Percentiles rank a stretch among this genome's conserved stretches.
Conservation (phyloP, 768 basidiomycete genomes). For the Hortiboletus flavorubellus region DNA sequence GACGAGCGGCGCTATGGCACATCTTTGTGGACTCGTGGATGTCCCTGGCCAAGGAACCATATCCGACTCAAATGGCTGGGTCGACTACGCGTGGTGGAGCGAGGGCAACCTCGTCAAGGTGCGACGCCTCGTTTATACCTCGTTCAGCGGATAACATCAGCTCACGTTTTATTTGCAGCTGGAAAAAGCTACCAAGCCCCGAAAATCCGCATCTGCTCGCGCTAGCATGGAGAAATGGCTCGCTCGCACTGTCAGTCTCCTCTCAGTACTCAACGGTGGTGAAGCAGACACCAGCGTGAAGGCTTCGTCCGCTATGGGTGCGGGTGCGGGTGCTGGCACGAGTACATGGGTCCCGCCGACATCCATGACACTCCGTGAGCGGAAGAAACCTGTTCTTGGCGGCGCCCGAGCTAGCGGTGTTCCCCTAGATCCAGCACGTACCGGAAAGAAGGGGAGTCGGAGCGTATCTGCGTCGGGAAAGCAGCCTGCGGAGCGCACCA, state of each 20-base stretch:
- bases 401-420: neutral
- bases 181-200: slow-evolving; percentile 62
- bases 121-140: neutral
- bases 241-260: slow-evolving; percentile 41
- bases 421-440: neutral
- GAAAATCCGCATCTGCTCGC: slow-evolving; percentile 39
- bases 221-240: slow-evolving; percentile 52
- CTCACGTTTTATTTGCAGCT: slow-evolving; percentile 39
- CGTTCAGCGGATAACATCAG: neutral
- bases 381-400: slow-evolving; percentile 30
- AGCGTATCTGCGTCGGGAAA: slow-evolving; percentile 5
- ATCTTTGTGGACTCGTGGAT: slow-evolving; percentile 62
- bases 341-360: slow-evolving; percentile 30
- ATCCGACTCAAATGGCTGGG: slow-evolving; percentile 9
- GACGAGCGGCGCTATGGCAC: slow-evolving; percentile 78
- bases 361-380: slow-evolving; percentile 49
- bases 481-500: neutral
- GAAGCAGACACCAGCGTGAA: neutral
- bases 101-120: slow-evolving; percentile 59
- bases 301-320: slow-evolving; percentile 1
- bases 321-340: neutral
- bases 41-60: neutral
- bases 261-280: slow-evolving; percentile 5
- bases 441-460: neutral
- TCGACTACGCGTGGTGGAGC: slow-evolving; percentile 63